These are phyloP conservation scores for Rauvolfia tetraphylla DNA, from an alignment of 257 asterid genomes.

Conservation along the genomic window DNA sequence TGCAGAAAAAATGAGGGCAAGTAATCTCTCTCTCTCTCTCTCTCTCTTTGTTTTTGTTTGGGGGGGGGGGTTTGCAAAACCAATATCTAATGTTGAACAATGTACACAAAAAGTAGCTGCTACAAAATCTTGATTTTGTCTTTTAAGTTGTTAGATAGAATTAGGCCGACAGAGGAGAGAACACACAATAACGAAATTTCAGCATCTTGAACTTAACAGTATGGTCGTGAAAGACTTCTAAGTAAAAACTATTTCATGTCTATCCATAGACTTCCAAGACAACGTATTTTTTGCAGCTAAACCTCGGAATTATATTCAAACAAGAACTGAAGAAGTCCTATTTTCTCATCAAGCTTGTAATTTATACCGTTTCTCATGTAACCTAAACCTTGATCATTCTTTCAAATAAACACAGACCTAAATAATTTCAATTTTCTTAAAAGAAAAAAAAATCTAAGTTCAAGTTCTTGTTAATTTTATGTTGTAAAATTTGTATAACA, in stretches of 20 bases:
- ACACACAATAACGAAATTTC: neutral
- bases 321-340: neutral
- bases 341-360: neutral
- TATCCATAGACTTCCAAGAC: neutral
- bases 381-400: neutral
- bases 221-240: neutral
- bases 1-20: neutral
- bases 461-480: neutral
- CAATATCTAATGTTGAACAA: neutral
- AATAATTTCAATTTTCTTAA: neutral
- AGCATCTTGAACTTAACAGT: neutral
- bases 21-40: too few species aligned
- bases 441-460: neutral
- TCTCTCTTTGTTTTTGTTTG: too few species aligned
- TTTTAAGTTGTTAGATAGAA: neutral
- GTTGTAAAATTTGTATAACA: neutral
- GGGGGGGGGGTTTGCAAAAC: neutral
- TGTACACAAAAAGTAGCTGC: neutral
- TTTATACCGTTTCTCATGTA: too few species aligned
- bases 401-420: neutral
- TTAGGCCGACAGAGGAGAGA: neutral
- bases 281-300: neutral
- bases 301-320: neutral
- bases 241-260: neutral
- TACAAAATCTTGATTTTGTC: neutral